Percentiles rank a stretch among this genome's conserved stretches.
Evolutionary conservation across 2,329 filamentous ascomycete species (phyloP).

Genomic region (Fusarium sp.): DNA sequence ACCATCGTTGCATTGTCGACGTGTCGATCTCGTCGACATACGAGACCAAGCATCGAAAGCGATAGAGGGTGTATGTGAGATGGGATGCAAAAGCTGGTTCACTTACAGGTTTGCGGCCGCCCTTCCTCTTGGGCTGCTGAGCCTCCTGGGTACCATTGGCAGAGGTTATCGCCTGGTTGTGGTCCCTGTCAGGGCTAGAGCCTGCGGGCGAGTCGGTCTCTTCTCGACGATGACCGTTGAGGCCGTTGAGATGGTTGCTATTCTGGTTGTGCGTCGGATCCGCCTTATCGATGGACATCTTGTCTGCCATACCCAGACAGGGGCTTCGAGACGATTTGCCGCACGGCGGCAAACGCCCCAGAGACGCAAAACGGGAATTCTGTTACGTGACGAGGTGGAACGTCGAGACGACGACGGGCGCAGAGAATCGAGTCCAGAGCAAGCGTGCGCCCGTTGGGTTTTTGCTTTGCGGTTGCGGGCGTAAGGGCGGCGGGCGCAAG

Average conservation of each 20-base stretch:
- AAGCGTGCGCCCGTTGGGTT: slow-evolving; percentile 49
- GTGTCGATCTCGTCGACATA: neutral
- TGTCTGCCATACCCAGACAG: slow-evolving; percentile 67
- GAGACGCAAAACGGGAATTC: slow-evolving; percentile 48
- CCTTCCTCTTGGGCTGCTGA: slow-evolving; percentile 90
- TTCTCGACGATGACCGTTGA: slow-evolving; percentile 58
- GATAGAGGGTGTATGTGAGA: slow-evolving; percentile 2
- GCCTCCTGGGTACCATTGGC: slow-evolving; percentile 58
- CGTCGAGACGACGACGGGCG: slow-evolving; percentile 45
- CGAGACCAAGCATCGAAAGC: neutral
- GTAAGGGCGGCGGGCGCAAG: slow-evolving; percentile 49
- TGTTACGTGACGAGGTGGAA: slow-evolving; percentile 48
- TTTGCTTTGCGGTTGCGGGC: slow-evolving; percentile 52
- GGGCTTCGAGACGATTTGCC: slow-evolving; percentile 48
- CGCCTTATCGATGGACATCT: slow-evolving; percentile 73
- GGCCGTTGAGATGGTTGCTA: slow-evolving; percentile 47
- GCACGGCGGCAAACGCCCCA: slow-evolving; percentile 52
- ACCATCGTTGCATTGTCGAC: neutral
- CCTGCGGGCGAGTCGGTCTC: slow-evolving; percentile 71
- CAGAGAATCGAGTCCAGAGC: slow-evolving; percentile 41
- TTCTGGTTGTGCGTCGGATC: slow-evolving; percentile 42
- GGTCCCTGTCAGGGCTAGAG: slow-evolving; percentile 69
- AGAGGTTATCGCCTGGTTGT: slow-evolving; percentile 46
- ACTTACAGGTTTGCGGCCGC: slow-evolving; percentile 93
- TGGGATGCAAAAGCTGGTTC: slow-evolving; percentile 49